Conservation (phyloP, 257 asterid species). For the Nicotiana tomentosiformis region DNA sequence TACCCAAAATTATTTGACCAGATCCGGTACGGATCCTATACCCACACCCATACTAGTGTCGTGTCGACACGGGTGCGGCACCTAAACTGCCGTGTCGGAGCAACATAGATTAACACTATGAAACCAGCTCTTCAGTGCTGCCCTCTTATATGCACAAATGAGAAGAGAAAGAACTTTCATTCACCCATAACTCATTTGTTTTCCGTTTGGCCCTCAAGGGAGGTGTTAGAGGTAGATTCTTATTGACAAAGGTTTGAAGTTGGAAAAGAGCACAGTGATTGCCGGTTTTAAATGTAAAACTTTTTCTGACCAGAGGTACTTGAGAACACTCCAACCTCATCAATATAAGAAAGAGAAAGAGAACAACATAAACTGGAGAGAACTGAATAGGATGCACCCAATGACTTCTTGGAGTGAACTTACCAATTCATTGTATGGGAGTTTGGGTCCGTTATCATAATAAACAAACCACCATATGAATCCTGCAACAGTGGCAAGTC, state of each 20-base stretch:
- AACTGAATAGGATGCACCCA: background rate
- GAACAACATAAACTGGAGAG: too few species aligned
- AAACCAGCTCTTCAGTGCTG: background rate
- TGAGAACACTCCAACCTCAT: background rate
- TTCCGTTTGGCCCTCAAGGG: background rate
- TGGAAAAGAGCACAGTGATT: background rate
- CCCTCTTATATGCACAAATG: background rate
- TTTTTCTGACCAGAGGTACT: background rate
- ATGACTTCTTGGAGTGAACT: slow-evolving; percentile 17
- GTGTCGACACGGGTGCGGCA: too few species aligned
- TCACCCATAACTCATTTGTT: background rate
- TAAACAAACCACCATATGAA: slow-evolving; percentile 98
- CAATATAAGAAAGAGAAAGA: background rate
- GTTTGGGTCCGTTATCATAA: slow-evolving; percentile 80
- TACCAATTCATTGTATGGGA: slow-evolving; percentile 78
- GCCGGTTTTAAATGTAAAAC: background rate
- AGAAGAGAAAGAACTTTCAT: background rate
- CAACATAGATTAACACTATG: background rate
- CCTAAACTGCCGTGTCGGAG: too few species aligned
- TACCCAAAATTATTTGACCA: too few species aligned
- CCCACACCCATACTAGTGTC: too few species aligned
- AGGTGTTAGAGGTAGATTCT: background rate
- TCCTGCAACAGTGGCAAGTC: slow-evolving; percentile 97
- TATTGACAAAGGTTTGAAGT: background rate
- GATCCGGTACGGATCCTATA: too few species aligned